Evolutionary conservation across 2,329 filamentous ascomycete species (phyloP).

Genomic region (Alternaria gaisen): DNA sequence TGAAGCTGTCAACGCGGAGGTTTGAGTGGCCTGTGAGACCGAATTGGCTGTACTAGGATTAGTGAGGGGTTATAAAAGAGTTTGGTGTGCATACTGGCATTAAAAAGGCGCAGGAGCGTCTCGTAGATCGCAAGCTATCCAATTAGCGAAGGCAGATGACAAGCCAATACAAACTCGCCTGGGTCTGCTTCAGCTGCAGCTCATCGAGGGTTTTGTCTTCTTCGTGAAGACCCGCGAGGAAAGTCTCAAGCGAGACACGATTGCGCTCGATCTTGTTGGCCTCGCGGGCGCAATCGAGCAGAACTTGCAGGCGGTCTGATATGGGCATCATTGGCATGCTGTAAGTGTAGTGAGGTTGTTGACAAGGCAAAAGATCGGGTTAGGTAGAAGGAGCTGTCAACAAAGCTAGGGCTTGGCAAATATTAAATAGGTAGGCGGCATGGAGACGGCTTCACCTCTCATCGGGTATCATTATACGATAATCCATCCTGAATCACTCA

Average conservation of each 20-base stretch:
- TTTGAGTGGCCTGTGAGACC: neutral
- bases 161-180: neutral
- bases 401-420: slow-evolving; percentile 1
- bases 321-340: neutral
- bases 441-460: neutral
- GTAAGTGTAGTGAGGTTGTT: neutral
- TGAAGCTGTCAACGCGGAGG: neutral
- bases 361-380: neutral
- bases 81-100: neutral
- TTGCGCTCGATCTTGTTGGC: neutral
- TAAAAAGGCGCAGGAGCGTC: neutral
- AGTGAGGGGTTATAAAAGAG: neutral
- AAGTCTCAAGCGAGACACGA: slow-evolving; percentile 2
- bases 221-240: slow-evolving; percentile 1
- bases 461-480: neutral
- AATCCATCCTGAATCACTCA: neutral
- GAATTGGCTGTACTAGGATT: neutral
- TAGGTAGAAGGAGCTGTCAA: neutral
- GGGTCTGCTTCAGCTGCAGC: neutral
- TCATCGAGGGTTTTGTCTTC: neutral
- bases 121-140: slow-evolving; percentile 1
- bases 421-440: neutral
- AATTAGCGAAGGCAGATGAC: neutral
- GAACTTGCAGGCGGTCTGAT: neutral
- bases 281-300: neutral